Evolutionary conservation across 2,329 filamentous ascomycete species (phyloP).

Genomic region (Botrytis paeoniae): DNA sequence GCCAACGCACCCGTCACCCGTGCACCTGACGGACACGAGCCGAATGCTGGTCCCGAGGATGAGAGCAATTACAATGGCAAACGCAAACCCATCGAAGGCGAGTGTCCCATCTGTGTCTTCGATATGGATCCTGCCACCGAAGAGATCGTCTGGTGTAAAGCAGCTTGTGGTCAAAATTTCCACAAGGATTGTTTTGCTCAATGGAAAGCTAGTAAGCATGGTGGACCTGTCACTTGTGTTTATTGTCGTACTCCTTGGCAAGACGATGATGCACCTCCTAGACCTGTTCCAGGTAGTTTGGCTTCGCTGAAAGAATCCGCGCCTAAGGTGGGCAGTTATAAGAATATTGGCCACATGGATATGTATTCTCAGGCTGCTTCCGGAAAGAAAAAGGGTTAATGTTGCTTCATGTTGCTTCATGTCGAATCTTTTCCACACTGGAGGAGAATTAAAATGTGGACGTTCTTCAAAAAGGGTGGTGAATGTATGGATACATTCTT

Average conservation of each 20-base stretch:
- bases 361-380: constrained; percentile 20
- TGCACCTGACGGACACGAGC: constrained; percentile 17
- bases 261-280: constrained; percentile 36
- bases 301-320: constrained; percentile 23
- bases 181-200: constrained; percentile 52
- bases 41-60: constrained; percentile 14
- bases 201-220: constrained; percentile 49
- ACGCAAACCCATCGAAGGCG: constrained; percentile 27
- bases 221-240: constrained; percentile 52
- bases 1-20: constrained; percentile 25
- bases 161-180: constrained; percentile 55
- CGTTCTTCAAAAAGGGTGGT: not conserved
- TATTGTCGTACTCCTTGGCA: constrained; percentile 59
- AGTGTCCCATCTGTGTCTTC: constrained; percentile 29
- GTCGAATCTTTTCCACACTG: not conserved
- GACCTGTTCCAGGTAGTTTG: constrained; percentile 18
- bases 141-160: constrained; percentile 54
- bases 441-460: not conserved
- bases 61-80: constrained; percentile 23
- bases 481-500: not conserved
- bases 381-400: not conserved
- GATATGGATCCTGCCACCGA: constrained; percentile 37
- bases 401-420: not conserved
- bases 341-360: constrained; percentile 24
- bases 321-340: constrained; percentile 25